A percentile compares a stretch with the other conserved stretches of the same genome.
Conservation (phyloP, 169 alveolate genomes). For the Cryptosporidium sp. region DNA sequence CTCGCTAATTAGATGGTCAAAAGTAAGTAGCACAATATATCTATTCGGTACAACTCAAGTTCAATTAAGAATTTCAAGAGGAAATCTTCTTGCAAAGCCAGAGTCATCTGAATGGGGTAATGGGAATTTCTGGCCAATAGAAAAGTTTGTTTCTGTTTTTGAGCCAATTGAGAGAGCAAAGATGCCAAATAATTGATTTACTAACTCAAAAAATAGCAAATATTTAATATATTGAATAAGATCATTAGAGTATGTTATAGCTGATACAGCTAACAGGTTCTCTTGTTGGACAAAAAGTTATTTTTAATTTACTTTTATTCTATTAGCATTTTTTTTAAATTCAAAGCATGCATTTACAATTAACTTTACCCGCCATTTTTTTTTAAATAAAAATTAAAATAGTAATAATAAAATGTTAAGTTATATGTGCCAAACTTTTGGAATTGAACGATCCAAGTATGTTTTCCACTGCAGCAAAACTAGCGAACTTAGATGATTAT, state of each 20-base stretch:
- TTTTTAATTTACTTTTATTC: neutral
- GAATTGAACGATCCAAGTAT: neutral
- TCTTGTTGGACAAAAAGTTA: neutral
- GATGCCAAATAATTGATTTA: conserved; percentile 29
- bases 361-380: neutral
- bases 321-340: neutral
- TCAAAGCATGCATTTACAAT: neutral
- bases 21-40: conserved; percentile 63
- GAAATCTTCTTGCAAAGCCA: conserved; percentile 43
- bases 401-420: neutral
- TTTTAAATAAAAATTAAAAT: neutral
- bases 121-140: conserved; percentile 74
- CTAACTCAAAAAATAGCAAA: neutral
- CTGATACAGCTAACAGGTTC: neutral
- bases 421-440: neutral
- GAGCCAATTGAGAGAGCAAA: conserved; percentile 73
- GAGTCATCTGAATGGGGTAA: conserved; percentile 75
- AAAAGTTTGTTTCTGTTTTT: conserved; percentile 69
- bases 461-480: conserved; percentile 86
- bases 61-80: conserved; percentile 54
- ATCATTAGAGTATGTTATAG: no score
- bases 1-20: conserved; percentile 73
- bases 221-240: neutral
- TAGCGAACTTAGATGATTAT: conserved; percentile 87
- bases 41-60: conserved; percentile 70